Base-by-base conservation (phyloP, 2,329 filamentous ascomycete genomes). In the Trichoderma semiorbis region DNA sequence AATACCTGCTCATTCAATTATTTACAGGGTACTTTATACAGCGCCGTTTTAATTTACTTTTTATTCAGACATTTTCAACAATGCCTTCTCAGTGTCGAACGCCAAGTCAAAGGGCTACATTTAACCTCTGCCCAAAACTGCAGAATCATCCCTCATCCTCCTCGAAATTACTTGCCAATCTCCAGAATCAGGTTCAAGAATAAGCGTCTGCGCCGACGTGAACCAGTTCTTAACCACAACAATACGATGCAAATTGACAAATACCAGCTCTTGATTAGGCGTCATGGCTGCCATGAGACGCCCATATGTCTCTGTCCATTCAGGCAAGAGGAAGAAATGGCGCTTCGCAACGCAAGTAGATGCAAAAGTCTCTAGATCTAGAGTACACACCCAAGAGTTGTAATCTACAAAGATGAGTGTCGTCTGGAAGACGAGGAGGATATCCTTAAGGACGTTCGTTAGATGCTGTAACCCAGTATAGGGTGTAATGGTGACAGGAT, bases 301-400 rank as follows among this genome's bases (percentile, higher is more conserved):
- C 11, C 68, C 60, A 11, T 53, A 26, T 10, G 68, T 32, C 21
- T 53, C 55, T 5, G 57, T 63, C 68, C 68, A 70, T 36, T 70
- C 58, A 11, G 68, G 68, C 30, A 70, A 34, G 24, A 70, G 24
- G 43, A 70, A 70, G 30, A 70, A 70, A 24, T 70, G 60, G 6
- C 68, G 68, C 32, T 39, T 63, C 16, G 68, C 68, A 24, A 63
- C 24, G 21, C 28, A 34, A 16, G 68, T 64, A 24, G 57, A 55
- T 7, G 68, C 39, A 24, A 71, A 39, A 5, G 53, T 57, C 53
- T 21, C 18, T 7, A 71, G 68, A 28, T 70, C 43, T 16, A 70
- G 24, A 18, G 57, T 63, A 36, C 68, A 70, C 12, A 70, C 57
- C 68, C 68, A 70, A 16, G 62, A 62, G 12, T 70, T 26, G 30